These are phyloP conservation scores for Bisporella sp. DNA, from an alignment of 2,329 filamentous ascomycete genomes.

Conservation along the genomic window DNA sequence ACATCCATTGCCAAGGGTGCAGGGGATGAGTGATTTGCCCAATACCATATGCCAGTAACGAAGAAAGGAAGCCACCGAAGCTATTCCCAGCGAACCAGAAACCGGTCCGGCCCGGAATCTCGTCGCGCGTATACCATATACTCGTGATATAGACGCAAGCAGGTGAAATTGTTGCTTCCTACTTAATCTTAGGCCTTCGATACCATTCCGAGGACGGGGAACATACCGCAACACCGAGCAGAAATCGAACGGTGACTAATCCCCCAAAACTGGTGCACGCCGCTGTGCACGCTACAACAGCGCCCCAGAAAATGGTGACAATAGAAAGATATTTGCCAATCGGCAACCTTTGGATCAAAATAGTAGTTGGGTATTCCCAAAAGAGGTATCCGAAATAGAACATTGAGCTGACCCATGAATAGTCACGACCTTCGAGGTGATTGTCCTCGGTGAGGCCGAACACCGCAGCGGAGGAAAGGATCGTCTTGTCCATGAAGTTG, in stretches of 20 bases:
- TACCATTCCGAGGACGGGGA: too few species aligned
- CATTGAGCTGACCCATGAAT: constrained; percentile 13
- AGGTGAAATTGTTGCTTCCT: constrained; percentile 45
- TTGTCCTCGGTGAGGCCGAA: constrained; percentile 39
- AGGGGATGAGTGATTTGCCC: constrained; percentile 43
- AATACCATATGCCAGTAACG: constrained; percentile 46
- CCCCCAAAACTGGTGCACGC: constrained; percentile 32
- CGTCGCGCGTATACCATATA: constrained; percentile 35
- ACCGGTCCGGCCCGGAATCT: constrained; percentile 51
- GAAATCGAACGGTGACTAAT: constrained; percentile 33
- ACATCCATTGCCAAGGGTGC: constrained; percentile 51
- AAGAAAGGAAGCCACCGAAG: constrained; percentile 41
- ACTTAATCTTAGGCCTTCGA: too few species aligned
- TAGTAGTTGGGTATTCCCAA: constrained; percentile 31
- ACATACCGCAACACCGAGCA: constrained; percentile 31
- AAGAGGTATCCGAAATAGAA: constrained; percentile 13
- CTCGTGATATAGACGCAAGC: constrained; percentile 47
- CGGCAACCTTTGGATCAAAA: constrained; percentile 28
- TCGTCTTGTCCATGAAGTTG: constrained; percentile 37
- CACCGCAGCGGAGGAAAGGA: constrained; percentile 34
- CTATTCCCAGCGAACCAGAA: constrained; percentile 54
- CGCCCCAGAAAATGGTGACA: constrained; percentile 24
- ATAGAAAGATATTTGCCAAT: constrained; percentile 27
- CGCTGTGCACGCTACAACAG: constrained; percentile 26
- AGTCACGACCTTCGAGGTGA: neutral